Evolutionary conservation across 176 grass and related monocot genomes (phyloP).

Genomic region (Microstegium vimineum): DNA sequence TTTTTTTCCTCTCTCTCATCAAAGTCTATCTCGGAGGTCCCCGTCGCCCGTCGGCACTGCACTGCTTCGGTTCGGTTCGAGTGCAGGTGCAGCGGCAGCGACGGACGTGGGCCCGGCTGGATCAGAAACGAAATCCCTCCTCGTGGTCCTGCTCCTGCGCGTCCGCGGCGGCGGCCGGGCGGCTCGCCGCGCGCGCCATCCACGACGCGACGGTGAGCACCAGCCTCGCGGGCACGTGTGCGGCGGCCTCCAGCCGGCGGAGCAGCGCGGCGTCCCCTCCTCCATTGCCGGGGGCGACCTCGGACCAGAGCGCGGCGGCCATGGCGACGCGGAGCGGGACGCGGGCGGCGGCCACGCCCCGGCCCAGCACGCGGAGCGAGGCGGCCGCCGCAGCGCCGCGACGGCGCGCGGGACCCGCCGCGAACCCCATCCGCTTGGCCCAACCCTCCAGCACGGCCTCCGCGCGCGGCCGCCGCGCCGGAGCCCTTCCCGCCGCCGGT

Average conservation of each 20-base stretch:
- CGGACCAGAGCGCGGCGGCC: slow-evolving; percentile 50
- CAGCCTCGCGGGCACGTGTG: slow-evolving; percentile 46
- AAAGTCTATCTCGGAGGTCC: too few relatives aligned
- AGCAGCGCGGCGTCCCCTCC: slow-evolving; percentile 17
- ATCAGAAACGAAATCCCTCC: slow-evolving; percentile 43
- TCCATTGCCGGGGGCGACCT: background rate
- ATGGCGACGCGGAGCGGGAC: slow-evolving; percentile 41
- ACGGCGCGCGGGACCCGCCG: background rate
- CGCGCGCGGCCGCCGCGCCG: background rate
- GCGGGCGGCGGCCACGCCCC: slow-evolving; percentile 11
- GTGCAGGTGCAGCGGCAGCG: background rate
- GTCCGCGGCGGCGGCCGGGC: background rate
- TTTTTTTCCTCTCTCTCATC: too few relatives aligned
- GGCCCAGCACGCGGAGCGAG: slow-evolving; percentile 18
- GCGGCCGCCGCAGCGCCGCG: background rate
- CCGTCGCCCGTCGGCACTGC: too few relatives aligned
- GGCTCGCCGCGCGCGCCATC: slow-evolving; percentile 40
- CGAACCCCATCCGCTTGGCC: slow-evolving; percentile 38
- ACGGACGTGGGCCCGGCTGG: background rate
- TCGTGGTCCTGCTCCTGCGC: background rate
- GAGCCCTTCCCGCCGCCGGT: background rate
- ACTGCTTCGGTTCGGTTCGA: background rate
- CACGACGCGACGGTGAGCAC: slow-evolving; percentile 30
- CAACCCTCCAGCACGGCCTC: slow-evolving; percentile 38
- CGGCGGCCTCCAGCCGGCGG: slow-evolving; percentile 32